Evolutionary conservation across 352 stramenopile genomes (phyloP).

Genomic region (Stephanocyclus meneghinianus): DNA sequence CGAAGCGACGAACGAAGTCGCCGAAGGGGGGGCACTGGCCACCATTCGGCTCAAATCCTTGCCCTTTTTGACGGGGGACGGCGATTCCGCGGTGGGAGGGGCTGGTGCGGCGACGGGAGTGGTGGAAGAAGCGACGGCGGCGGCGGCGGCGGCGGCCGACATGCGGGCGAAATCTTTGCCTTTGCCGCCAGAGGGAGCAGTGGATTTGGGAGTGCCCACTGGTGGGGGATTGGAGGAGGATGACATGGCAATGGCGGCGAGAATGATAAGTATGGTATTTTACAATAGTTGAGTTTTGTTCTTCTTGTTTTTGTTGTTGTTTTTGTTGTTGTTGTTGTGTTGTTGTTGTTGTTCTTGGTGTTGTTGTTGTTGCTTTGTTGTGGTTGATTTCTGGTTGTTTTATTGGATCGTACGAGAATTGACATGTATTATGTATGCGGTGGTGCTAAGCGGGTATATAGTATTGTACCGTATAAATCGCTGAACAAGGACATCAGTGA

Average conservation of each 20-base stretch:
- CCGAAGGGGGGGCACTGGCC: constrained; percentile 6
- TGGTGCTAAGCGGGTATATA: no score
- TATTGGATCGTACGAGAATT: no score
- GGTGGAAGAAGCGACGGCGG: constrained; percentile 14
- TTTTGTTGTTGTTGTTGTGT: no score
- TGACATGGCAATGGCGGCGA: background rate
- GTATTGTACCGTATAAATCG: no score
- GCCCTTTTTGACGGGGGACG: constrained; percentile 33
- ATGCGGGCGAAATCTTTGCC: constrained; percentile 36
- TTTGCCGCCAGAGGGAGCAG: constrained; percentile 6
- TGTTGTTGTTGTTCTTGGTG: no score
- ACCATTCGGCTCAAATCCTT: constrained; percentile 48
- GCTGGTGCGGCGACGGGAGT: background rate
- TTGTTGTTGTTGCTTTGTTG: no score
- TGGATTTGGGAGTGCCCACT: background rate
- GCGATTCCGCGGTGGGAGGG: background rate
- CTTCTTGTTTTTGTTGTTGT: no score
- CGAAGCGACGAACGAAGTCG: constrained; percentile 5
- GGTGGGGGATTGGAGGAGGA: background rate
- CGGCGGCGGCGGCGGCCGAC: constrained; percentile 25
- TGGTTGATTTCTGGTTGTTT: no score
- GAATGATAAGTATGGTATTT: background rate
- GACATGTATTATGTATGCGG: no score
- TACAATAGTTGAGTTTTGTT: no score
- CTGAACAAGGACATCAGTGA: no score